phyloP scores from a whole-genome alignment of 2,329 filamentous ascomycete species.

The Ophiocordyceps camponoti-floridani region DNA sequence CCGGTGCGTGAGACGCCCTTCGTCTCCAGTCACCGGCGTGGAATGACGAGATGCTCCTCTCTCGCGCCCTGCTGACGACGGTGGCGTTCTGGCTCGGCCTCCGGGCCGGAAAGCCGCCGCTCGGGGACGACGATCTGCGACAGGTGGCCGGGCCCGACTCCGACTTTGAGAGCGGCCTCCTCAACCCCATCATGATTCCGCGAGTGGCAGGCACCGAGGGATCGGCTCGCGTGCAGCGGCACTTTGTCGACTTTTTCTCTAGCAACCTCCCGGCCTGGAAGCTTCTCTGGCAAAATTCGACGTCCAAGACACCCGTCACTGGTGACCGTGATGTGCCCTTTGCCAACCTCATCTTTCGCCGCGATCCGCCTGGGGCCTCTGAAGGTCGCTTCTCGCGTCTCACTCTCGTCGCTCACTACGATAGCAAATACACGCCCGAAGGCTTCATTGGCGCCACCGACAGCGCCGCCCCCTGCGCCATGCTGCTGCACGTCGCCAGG shows the following conservation, averaged over 20 bases:
- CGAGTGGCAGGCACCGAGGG: slow-evolving; percentile 78
- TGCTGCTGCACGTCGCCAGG: slow-evolving; percentile 72
- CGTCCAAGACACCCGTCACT: slow-evolving; percentile 60
- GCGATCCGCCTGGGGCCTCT: slow-evolving; percentile 70
- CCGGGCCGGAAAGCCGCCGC: slow-evolving; percentile 5
- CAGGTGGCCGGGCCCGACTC: slow-evolving; percentile 52
- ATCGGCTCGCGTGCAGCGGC: slow-evolving; percentile 51
- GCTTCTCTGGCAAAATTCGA: slow-evolving; percentile 78
- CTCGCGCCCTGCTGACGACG: not conserved
- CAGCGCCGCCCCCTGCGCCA: slow-evolving; percentile 84
- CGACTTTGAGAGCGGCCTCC: slow-evolving; percentile 67
- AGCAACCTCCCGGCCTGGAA: slow-evolving; percentile 61
- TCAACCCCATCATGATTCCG: slow-evolving; percentile 73
- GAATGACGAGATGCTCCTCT: not conserved
- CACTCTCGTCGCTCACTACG: slow-evolving; percentile 86
- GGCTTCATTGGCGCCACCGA: slow-evolving; percentile 92
- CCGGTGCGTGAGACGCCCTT: not conserved
- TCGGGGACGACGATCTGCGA: slow-evolving; percentile 60
- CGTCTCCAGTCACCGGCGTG: not conserved
- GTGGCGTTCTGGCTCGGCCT: slow-evolving; percentile 3
- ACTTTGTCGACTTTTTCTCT: slow-evolving; percentile 72
- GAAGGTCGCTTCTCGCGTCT: slow-evolving; percentile 61
- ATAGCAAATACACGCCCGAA: slow-evolving; percentile 60
- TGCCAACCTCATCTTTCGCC: slow-evolving; percentile 66
- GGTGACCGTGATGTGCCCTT: slow-evolving; percentile 60